Base-by-base conservation (phyloP, 2,329 filamentous ascomycete genomes). In the Arthroderma sp. region DNA sequence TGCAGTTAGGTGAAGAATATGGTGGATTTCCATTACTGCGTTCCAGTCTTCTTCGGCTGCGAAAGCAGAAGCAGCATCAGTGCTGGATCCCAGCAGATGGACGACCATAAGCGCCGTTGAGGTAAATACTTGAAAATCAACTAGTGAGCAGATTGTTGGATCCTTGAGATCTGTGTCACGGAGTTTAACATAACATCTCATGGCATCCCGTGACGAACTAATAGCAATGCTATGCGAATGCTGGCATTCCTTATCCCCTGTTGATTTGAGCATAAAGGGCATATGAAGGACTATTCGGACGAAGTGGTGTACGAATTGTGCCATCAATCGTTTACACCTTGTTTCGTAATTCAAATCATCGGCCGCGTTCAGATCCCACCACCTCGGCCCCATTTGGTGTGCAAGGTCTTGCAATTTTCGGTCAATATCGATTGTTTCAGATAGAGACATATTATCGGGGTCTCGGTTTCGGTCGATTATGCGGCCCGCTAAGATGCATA, bases 81-180 rank as follows among this genome's bases (percentile, higher is more conserved):
- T 51, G 5, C 59, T 62, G 36, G 59, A 59, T n/a, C 61, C 61
- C 22, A 69, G 55, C 9, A 71, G 50, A 43, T 70, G 65, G 31
- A 71, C 54, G 3, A 68, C 53, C 4, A 74, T 50, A 1, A 71
- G 56, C 51, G 71, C 62, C 9, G 67, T 63, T 3, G 65, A 63
- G 1, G 60, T 70, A 48, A 73, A 73, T 2, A 62, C 63, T 42
- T 67, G 57, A 41, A 73, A 73, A 48, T 74, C 70, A 39, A 68
- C 58, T 32, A 71, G 50, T 38, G 71, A 70, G 55, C 69, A 71
- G 6, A 66, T 53, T 62, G 55, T 8, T 56, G 57, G 10, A 53
- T 53, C 29, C 48, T 54, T 15, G 29, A 22, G 27, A 10, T 6
- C 15, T 5, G 34, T 41, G 30, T 33, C 39, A 54, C 53, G 59